A percentile compares a stretch with the other conserved stretches of the same genome.
Conservation (phyloP, 768 basidiomycete genomes). For the Chlorophyllum brunneum region DNA sequence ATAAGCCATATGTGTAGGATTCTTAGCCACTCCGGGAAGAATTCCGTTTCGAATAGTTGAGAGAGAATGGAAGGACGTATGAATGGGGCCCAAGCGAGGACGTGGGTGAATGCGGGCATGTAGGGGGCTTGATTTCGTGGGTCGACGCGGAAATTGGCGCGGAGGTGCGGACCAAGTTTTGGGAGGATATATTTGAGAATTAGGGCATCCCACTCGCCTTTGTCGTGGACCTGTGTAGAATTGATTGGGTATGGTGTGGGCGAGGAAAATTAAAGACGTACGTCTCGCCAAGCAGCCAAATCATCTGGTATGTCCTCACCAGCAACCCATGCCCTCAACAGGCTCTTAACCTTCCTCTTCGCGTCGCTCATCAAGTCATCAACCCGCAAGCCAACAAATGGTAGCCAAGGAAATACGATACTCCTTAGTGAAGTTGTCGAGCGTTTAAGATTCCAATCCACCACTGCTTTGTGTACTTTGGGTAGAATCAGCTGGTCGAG, state of each 20-base stretch:
- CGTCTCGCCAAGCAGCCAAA: conserved; percentile 77
- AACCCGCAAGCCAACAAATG: conserved; percentile 76
- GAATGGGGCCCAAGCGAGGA: conserved; percentile 73
- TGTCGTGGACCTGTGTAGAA: conserved; percentile 63
- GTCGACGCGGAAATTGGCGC: conserved; percentile 86
- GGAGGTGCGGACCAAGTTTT: conserved; percentile 78
- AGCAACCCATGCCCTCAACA: conserved; percentile 72
- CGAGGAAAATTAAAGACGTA: conserved; percentile 29
- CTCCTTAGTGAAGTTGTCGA: conserved; percentile 61
- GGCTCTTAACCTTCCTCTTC: conserved; percentile 75
- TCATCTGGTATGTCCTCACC: conserved; percentile 75
- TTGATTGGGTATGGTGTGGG: conserved; percentile 5
- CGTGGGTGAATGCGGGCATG: conserved; percentile 74
- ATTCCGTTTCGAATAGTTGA: conserved; percentile 84
- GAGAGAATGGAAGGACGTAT: conserved; percentile 75
- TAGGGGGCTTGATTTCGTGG: conserved; percentile 72
- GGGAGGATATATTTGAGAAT: conserved; percentile 90
- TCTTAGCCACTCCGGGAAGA: conserved; percentile 97
- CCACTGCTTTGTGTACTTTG: conserved; percentile 81
- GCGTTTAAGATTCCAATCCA: conserved; percentile 74
- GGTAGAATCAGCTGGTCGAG: conserved; percentile 95
- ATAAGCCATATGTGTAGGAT: conserved; percentile 89
- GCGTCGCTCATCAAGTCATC: conserved; percentile 88
- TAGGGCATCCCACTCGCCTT: conserved; percentile 86
- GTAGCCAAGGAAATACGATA: conserved; percentile 95